Percentiles rank a stretch among this genome's conserved stretches.
These are phyloP conservation scores for Pichia sp. DNA, from an alignment of 1,139 yeast species.

Conservation along the genomic window DNA sequence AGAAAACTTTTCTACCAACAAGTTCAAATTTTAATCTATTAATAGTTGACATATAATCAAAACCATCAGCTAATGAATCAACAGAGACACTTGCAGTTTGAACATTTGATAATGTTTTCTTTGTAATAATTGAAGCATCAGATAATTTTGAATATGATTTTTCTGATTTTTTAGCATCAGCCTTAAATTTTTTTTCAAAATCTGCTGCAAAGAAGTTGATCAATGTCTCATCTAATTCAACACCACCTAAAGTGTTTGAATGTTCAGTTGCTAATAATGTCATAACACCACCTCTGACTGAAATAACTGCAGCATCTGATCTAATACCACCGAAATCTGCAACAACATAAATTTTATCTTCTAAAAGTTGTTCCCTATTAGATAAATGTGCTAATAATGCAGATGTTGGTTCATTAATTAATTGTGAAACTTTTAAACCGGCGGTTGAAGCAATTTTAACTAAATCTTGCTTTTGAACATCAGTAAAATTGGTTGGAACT, in stretches of 20 bases:
- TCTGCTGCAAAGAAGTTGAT: conserved; percentile 86
- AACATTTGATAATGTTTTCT: conserved; percentile 89
- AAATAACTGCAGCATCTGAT: conserved; percentile 90
- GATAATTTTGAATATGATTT: conserved; percentile 86
- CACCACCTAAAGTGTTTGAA: conserved; percentile 82
- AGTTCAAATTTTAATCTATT: conserved; percentile 94
- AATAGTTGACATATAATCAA: conserved; percentile 85
- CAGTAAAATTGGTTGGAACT: conserved; percentile 84
- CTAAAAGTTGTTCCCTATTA: conserved; percentile 44
- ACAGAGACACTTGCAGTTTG: conserved; percentile 86
- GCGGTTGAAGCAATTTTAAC: conserved; percentile 59
- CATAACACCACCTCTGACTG: conserved; percentile 89
- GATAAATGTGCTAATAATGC: conserved; percentile 76
- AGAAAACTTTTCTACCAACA: conserved; percentile 71
- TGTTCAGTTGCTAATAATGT: conserved; percentile 86
- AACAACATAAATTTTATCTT: conserved; percentile 82
- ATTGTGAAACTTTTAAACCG: conserved; percentile 76
- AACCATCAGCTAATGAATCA: conserved; percentile 91
- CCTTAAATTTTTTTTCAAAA: conserved; percentile 80
- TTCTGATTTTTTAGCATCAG: conserved; percentile 73
- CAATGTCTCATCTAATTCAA: conserved; percentile 70
- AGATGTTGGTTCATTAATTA: conserved; percentile 89
- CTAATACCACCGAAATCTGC: conserved; percentile 97
- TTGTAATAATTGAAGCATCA: conserved; percentile 77
- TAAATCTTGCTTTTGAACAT: conserved; percentile 62